Conservation (phyloP, 441 rosid genomes). For the Erodium trifolium region DNA sequence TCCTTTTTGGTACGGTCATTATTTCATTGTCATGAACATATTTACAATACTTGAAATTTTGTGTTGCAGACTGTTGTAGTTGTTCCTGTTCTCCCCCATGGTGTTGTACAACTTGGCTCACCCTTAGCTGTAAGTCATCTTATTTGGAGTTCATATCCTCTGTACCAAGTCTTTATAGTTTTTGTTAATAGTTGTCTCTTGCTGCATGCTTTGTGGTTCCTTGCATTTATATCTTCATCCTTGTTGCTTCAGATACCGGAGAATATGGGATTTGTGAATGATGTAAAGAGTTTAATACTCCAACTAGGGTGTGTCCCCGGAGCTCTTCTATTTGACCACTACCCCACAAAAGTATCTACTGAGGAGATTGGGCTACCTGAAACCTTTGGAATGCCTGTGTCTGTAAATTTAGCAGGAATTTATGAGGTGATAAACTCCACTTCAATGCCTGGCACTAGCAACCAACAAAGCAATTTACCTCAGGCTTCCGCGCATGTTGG, state of each 20-base stretch:
- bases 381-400: slow-evolving; percentile 34
- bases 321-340: slow-evolving; percentile 51
- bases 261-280: slow-evolving; percentile 69
- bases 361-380: slow-evolving; percentile 43
- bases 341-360: slow-evolving; percentile 32
- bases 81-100: slow-evolving; percentile 69
- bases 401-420: slow-evolving; percentile 23
- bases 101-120: slow-evolving; percentile 89
- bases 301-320: slow-evolving; percentile 72
- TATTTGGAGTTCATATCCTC: not conserved
- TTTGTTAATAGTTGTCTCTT: slow-evolving; percentile 9
- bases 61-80: slow-evolving; percentile 71
- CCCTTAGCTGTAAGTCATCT: slow-evolving; percentile 49
- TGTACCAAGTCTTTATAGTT: no score
- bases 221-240: slow-evolving; percentile 6
- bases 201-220: not conserved
- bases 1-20: not conserved
- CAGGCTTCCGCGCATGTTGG: slow-evolving; percentile 29
- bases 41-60: slow-evolving; percentile 12
- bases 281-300: slow-evolving; percentile 63
- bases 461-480: slow-evolving; percentile 8
- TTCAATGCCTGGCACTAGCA: no score
- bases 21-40: slow-evolving; percentile 6
- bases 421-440: no score
- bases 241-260: slow-evolving; percentile 64